Base-by-base conservation (phyloP, 148 eudicot species). In the Camellia sinensis region DNA sequence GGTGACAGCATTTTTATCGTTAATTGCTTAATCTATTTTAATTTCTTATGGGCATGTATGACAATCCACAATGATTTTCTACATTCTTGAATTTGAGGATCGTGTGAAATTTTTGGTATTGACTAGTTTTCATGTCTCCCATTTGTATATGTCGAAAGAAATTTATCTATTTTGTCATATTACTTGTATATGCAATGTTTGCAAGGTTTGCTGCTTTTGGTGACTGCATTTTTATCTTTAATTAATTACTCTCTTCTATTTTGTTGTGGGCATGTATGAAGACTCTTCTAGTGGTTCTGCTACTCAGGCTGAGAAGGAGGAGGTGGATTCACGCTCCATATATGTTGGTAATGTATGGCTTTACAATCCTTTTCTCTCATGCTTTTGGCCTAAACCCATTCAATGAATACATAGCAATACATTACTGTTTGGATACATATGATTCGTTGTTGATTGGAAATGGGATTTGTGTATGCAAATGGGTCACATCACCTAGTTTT, bases 271-370 rank as follows among this genome's bases (percentile, higher is more conserved):
- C 75, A 78, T 83, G 69, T 76, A 62, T 62, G 77, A 78, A 82
- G 85, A 83, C 75, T 75, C 76, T 18, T 76, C 90, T 71, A 78
- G 88, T 80, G 79, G 44, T 21, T 83, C 85, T 63, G 85, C 83
- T 61, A 75, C 79, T n/a, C 82, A 83, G 64, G 85, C 85, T 29
- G 85, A 83, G 45, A 83, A 83, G 79, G 85, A 83, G 77, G 82
- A 83, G 81, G 82, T 80, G 22, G 85, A 83, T 63, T 75, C 82
- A 7, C 68, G 85, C 1, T 83, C 85, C 45, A 83, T 83, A 22
- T 83, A 79, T 70, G 85, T 83, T 61, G 85, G 82, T 29, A 83
- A 83, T 83, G 85, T 79, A 73, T 65, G 85, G 71, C 71, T 79
- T 71, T 44, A 9, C 59, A 15, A 15, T 61, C 40, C 45, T 50